Base-by-base conservation (phyloP, 768 basidiomycete species). In the Auricularia sp. region DNA sequence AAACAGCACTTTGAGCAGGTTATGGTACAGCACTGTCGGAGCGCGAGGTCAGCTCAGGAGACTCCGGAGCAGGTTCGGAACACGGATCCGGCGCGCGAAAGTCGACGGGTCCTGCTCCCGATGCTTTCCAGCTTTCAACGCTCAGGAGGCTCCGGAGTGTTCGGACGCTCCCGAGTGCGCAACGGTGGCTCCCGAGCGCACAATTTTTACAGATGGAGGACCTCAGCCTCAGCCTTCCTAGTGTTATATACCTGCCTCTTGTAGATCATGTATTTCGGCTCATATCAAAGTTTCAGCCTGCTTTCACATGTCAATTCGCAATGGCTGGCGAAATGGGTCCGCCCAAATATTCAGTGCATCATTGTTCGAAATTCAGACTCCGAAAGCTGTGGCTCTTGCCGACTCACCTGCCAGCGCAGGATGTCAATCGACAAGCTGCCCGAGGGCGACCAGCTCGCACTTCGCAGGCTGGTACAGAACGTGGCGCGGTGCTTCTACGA, bases 401-500 rank as follows among this genome's bases (percentile, higher is more conserved):
- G 39, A 42, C 39, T 14, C 13, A 42, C 39, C 39, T 42, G 39
- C 39, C 39, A 42, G 39, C 39, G 39, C 56, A 18, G 29, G 29
- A 59, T 59, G 56, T 59, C 56, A 29, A 59, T 59, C 13, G 56
- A 29, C 29, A 33, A 29, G 56, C 56, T 59, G 64, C 86, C 83
- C 61, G 88, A 88, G 73, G 90, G 90, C 73, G 90, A 91, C 71
- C 85, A 87, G 77, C 89, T 91, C 75, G 85, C 83, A 1, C 85
- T 94, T 64, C 87, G 86, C 74, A 84, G 87, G 66, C 87, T 99
- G 70, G 92, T 97, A 69, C 94, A 97, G 74, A 89, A 92, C 78
- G 93, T 96, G 73, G 86, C 89, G 58, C 85, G 96, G 71, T 87
- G 90, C 39, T 98, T 99, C 77, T 99, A 98, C 77, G 97, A 98